These are phyloP conservation scores for Calonectria pauciramosa DNA, from an alignment of 2,329 filamentous ascomycete species.

Conservation along the genomic window DNA sequence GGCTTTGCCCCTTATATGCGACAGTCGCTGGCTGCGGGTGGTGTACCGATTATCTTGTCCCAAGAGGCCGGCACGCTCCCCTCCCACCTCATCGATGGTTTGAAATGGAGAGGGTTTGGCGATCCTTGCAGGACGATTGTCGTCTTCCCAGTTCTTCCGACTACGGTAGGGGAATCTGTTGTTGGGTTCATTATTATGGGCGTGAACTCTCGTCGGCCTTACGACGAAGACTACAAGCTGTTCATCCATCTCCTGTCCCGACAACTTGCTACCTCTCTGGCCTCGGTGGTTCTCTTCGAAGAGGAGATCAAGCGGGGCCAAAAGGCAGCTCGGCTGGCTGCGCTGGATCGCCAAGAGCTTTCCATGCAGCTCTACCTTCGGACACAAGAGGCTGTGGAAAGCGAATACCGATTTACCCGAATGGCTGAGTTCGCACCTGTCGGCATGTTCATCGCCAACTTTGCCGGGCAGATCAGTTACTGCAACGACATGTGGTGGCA, in stretches of 20 bases:
- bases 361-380: constrained; percentile 79
- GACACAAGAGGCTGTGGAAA: constrained; percentile 73
- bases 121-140: constrained; percentile 79
- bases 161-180: constrained; percentile 76
- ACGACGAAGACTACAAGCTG: constrained; percentile 84
- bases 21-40: constrained; percentile 77
- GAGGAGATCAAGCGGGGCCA: constrained; percentile 85
- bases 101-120: constrained; percentile 79
- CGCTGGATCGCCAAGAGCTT: constrained; percentile 81
- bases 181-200: constrained; percentile 86
- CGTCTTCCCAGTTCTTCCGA: constrained; percentile 84
- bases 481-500: constrained; percentile 86
- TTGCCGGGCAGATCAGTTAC: constrained; percentile 78
- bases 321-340: constrained; percentile 79
- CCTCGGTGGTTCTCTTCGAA: constrained; percentile 85
- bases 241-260: constrained; percentile 82
- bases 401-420: constrained; percentile 83
- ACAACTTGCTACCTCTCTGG: constrained; percentile 83
- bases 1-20: constrained; percentile 84
- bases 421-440: constrained; percentile 90
- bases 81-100: constrained; percentile 71
- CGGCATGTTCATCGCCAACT: constrained; percentile 87
- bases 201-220: constrained; percentile 82
- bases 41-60: constrained; percentile 76
- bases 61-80: constrained; percentile 77